Conservation (phyloP, 148 eudicot species). For the Amaranthus palmeri region DNA sequence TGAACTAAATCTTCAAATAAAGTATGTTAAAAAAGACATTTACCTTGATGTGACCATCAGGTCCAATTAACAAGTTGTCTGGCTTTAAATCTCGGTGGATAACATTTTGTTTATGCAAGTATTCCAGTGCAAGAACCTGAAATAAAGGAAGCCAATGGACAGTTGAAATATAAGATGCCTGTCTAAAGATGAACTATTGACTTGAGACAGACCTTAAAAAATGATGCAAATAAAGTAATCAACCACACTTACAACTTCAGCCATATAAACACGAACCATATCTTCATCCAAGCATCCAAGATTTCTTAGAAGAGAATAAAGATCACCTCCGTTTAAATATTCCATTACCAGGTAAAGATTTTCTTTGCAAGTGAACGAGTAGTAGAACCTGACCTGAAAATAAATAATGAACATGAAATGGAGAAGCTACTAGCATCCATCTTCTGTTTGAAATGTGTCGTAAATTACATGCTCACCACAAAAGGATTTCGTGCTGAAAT, state of each 20-base stretch:
- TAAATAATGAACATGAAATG: slow-evolving; percentile 26
- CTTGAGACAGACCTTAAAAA: slow-evolving; percentile 1
- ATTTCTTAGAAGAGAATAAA: slow-evolving; percentile 79
- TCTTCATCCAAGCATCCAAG: slow-evolving; percentile 98
- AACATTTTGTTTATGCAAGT: slow-evolving; percentile 81
- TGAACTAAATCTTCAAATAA: slow-evolving; percentile 1
- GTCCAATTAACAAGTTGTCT: slow-evolving; percentile 90
- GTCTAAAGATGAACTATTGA: not conserved
- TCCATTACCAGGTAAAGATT: slow-evolving; percentile 99
- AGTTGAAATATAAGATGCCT: not conserved
- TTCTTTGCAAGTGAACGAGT: slow-evolving; percentile 97
- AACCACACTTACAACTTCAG: slow-evolving; percentile 77
- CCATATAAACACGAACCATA: slow-evolving; percentile 92
- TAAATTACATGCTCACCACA: slow-evolving; percentile 60
- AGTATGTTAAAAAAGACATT: slow-evolving; percentile 14
- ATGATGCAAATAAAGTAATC: not conserved
- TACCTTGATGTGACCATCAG: slow-evolving; percentile 99
- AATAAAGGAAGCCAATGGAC: slow-evolving; percentile 13
- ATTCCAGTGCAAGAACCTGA: slow-evolving; percentile 98
- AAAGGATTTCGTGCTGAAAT: slow-evolving; percentile 93
- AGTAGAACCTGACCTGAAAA: slow-evolving; percentile 92
- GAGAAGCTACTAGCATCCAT: slow-evolving; percentile 21
- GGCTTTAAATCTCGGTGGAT: slow-evolving; percentile 97
- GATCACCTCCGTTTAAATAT: slow-evolving; percentile 97
- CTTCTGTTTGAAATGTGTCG: not conserved